Conservation (phyloP, 257 asterid genomes). For the Phtheirospermum japonicum region DNA sequence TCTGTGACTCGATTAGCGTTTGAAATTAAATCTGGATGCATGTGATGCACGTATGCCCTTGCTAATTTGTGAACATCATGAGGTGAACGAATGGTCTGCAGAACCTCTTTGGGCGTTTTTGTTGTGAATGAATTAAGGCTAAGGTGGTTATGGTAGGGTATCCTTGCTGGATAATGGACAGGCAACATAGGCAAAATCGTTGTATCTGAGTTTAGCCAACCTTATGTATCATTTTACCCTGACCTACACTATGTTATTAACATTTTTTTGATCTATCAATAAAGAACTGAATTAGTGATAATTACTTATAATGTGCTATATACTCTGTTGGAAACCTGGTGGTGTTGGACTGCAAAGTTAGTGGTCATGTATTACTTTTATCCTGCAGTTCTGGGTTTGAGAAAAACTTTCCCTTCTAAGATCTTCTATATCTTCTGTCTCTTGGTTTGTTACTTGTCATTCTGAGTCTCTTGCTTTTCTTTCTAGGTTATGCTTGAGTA, state of each 20-base stretch:
- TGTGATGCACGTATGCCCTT: slow-evolving; percentile 11
- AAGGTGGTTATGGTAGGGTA: slow-evolving; percentile 12
- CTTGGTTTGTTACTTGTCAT: slow-evolving; percentile 14
- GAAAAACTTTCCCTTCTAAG: slow-evolving; percentile 7
- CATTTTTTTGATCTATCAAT: slow-evolving; percentile 4
- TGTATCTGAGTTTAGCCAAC: not conserved
- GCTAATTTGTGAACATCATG: not conserved
- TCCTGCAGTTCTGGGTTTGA: slow-evolving; percentile 15
- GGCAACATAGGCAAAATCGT: not conserved
- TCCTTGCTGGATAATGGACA: not conserved
- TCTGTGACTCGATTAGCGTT: slow-evolving; percentile 10
- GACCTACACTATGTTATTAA: slow-evolving; percentile 2
- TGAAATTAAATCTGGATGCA: slow-evolving; percentile 22
- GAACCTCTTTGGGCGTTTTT: not conserved
- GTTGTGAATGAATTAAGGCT: slow-evolving; percentile 3
- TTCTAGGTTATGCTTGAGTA: slow-evolving; percentile 73
- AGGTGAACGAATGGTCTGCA: slow-evolving; percentile 1
- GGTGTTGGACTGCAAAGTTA: slow-evolving; percentile 20
- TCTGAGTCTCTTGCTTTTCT: slow-evolving; percentile 9
- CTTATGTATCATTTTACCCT: not conserved
- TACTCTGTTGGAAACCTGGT: slow-evolving; percentile 19
- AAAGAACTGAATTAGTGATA: not conserved
- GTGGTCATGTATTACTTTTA: not conserved
- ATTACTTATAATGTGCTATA: not conserved
- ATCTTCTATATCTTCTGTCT: slow-evolving; percentile 4